Evolutionary conservation across 352 stramenopile genomes (phyloP).

Genomic region (Thraustochytrium sp.): DNA sequence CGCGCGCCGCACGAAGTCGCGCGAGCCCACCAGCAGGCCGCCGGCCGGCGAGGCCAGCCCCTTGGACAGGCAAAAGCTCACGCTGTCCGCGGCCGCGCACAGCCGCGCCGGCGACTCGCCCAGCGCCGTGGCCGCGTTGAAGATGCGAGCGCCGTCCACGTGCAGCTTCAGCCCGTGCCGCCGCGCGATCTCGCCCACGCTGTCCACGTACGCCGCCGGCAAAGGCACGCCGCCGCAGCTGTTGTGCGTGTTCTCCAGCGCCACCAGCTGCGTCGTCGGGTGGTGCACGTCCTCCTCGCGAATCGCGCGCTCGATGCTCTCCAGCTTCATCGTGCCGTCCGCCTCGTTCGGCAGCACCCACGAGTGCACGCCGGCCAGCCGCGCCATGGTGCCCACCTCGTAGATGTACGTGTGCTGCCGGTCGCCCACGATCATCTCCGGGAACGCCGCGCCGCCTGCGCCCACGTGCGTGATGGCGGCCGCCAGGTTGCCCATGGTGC

Average conservation of each 20-base stretch:
- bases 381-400: slow-evolving; percentile 77
- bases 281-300: slow-evolving; percentile 67
- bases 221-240: slow-evolving; percentile 84
- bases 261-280: slow-evolving; percentile 75
- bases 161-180: slow-evolving; percentile 79
- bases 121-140: slow-evolving; percentile 83
- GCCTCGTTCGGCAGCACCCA: slow-evolving; percentile 69
- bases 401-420: slow-evolving; percentile 94
- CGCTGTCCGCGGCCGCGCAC: slow-evolving; percentile 73
- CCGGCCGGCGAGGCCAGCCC: slow-evolving; percentile 86
- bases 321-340: slow-evolving; percentile 74
- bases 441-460: slow-evolving; percentile 68
- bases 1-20: slow-evolving; percentile 77
- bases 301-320: slow-evolving; percentile 69
- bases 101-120: slow-evolving; percentile 65
- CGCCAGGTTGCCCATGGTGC: slow-evolving; percentile 96
- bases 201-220: slow-evolving; percentile 68
- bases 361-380: slow-evolving; percentile 71
- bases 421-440: slow-evolving; percentile 89
- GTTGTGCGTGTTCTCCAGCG: slow-evolving; percentile 97
- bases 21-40: slow-evolving; percentile 81
- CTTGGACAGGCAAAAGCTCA: slow-evolving; percentile 92
- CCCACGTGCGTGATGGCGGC: slow-evolving; percentile 83
- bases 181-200: slow-evolving; percentile 64
- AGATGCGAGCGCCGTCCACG: slow-evolving; percentile 88